Evolutionary conservation across 768 basidiomycete genomes (phyloP), one percentile per base, ranked within the genome.

Genomic region (Sarcodon aspratus): DNA sequence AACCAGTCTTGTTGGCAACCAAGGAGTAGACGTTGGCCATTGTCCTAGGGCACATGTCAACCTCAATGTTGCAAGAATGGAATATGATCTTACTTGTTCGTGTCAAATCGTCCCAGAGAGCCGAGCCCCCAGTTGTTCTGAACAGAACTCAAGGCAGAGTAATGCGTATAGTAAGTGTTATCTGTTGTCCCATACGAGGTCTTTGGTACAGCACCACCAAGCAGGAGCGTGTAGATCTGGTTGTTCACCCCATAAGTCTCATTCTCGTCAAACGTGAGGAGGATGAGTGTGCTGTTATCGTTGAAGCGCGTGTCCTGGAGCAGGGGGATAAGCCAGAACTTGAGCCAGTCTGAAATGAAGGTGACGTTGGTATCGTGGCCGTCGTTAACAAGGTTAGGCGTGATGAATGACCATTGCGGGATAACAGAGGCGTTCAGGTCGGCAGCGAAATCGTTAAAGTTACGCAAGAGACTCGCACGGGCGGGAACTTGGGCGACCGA

Each of bases 251-350:
- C 55, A 46, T 65, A 62, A 0, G 57, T 52, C 50, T 67, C 71
- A 36, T 63, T 78, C 62, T 83, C 80, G 48, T 84, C 81, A 48
- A 82, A 82, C 0, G 78, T 81, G 47, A 83, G 55, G 8, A 80
- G 54, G 55, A 83, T 74, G 46, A 84, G 63, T 0, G 82, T 81
- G 17, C 58, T 62, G 44, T 69, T 60, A 49, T 63, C 69, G 59
- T 82, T 82, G 64, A 84, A 81, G 47, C 64, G 62, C 6, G 62
- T 44, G 59, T 81, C 64, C 2, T 63, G 49, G 36, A 83, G 70
- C 9, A 80, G 56, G 1, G 79, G 76, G 11, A 66, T 31, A 33
- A 84, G 63, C 69, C 74, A 82, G 54, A 61, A 75, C 18, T 57
- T 52, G 27, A 78, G 54, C 73, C 74, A 83, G 7, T 56, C 51